Conservation (phyloP, 306 rosid species). For the Vigna mungo region DNA sequence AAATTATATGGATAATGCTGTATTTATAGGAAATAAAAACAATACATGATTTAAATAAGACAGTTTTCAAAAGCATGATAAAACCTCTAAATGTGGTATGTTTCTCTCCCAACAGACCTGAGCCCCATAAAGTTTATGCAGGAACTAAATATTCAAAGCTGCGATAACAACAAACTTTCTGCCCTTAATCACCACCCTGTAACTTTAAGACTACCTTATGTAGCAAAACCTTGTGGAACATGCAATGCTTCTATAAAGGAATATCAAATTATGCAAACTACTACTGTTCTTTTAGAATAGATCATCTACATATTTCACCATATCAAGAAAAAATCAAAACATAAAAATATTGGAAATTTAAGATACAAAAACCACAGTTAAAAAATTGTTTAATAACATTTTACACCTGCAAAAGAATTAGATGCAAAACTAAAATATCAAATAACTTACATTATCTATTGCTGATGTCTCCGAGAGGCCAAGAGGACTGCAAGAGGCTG, state of each 20-base stretch:
- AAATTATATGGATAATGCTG: conserved; percentile 33
- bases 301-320: not conserved
- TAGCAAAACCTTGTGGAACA: not conserved
- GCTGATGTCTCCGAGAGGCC: conserved; percentile 54
- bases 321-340: not conserved
- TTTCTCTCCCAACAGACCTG: not conserved
- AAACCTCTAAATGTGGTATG: not conserved
- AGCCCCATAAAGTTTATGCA: not conserved
- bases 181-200: not conserved
- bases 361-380: not conserved
- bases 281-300: not conserved
- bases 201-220: conserved; percentile 3
- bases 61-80: conserved; percentile 22
- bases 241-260: not conserved
- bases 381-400: not conserved
- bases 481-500: conserved; percentile 49
- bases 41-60: conserved; percentile 22
- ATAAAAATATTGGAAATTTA: not conserved
- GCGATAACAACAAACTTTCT: not conserved
- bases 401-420: conserved; percentile 2
- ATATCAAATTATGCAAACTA: not conserved
- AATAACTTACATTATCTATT: conserved; percentile 55
- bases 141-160: not conserved
- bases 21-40: conserved; percentile 7
- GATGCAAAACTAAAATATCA: conserved; percentile 27